These are phyloP conservation scores for Pseudogymnoascus sp. DNA, from an alignment of 2,329 filamentous ascomycete species.

Conservation along the genomic window DNA sequence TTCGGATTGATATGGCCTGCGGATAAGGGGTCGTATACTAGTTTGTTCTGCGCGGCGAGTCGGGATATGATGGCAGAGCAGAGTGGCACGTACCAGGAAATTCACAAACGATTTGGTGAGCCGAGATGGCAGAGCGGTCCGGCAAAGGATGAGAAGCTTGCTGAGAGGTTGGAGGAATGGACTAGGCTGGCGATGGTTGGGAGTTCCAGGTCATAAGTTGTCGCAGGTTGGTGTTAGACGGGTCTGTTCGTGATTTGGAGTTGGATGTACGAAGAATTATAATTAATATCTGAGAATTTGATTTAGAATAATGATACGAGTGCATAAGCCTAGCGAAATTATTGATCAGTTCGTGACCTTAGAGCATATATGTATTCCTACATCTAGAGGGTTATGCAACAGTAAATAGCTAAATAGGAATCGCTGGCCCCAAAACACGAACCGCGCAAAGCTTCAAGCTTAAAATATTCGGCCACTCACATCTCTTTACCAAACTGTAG, in stretches of 20 bases:
- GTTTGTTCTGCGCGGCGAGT: constrained; percentile 31
- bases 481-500: constrained; percentile 20
- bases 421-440: background rate
- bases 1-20: constrained; percentile 22
- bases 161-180: constrained; percentile 29
- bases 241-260: background rate
- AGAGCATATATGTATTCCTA: background rate
- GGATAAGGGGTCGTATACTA: constrained; percentile 31
- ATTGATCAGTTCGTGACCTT: background rate
- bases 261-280: background rate
- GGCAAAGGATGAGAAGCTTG: constrained; percentile 29
- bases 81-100: constrained; percentile 30
- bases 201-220: constrained; percentile 10
- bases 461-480: background rate
- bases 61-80: constrained; percentile 31
- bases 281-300: background rate
- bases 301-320: background rate
- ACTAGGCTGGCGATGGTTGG: constrained; percentile 25
- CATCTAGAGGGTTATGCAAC: background rate
- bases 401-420: background rate
- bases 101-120: constrained; percentile 25
- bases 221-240: background rate
- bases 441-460: background rate
- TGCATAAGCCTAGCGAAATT: background rate
- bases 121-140: constrained; percentile 27